Conservation (phyloP, 495 filamentous ascomycete species). For the Xylaria palmicola region DNA sequence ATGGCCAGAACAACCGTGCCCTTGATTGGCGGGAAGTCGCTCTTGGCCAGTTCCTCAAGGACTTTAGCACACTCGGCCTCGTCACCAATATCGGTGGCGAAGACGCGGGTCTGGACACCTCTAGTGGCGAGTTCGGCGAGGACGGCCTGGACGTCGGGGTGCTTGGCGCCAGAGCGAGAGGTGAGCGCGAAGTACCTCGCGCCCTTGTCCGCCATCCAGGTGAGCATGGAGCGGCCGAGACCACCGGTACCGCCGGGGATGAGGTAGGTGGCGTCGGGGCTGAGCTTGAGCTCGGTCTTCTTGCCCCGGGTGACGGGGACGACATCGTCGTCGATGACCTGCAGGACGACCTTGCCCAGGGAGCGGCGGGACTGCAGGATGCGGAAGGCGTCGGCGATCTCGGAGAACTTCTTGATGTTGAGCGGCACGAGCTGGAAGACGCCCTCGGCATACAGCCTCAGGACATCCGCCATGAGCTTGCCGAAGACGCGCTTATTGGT, state of each 20-base stretch:
- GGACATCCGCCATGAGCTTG: constrained; percentile 21
- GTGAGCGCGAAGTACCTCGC: constrained; percentile 52
- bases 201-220: constrained; percentile 51
- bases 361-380: constrained; percentile 50
- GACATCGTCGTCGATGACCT: constrained; percentile 27
- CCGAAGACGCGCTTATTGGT: constrained; percentile 24
- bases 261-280: constrained; percentile 48
- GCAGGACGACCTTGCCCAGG: constrained; percentile 53
- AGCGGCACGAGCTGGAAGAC: constrained; percentile 35
- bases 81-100: constrained; percentile 37
- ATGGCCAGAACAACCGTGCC: constrained; percentile 46
- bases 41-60: constrained; percentile 21
- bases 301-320: constrained; percentile 27
- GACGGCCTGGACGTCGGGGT: constrained; percentile 22
- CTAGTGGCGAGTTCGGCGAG: constrained; percentile 20
- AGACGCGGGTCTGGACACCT: constrained; percentile 23
- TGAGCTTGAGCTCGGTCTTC: constrained; percentile 26
- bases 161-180: constrained; percentile 46
- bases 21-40: constrained; percentile 46
- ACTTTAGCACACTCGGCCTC: constrained; percentile 12
- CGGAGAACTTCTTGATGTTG: constrained; percentile 36
- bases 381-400: constrained; percentile 51
- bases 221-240: constrained; percentile 51
- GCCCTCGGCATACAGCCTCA: constrained; percentile 23
- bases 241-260: constrained; percentile 57